Percentiles rank a stretch among this genome's conserved stretches.
Evolutionary conservation across 2,329 filamentous ascomycete genomes (phyloP).

Genomic region (Fusarium sp.): DNA sequence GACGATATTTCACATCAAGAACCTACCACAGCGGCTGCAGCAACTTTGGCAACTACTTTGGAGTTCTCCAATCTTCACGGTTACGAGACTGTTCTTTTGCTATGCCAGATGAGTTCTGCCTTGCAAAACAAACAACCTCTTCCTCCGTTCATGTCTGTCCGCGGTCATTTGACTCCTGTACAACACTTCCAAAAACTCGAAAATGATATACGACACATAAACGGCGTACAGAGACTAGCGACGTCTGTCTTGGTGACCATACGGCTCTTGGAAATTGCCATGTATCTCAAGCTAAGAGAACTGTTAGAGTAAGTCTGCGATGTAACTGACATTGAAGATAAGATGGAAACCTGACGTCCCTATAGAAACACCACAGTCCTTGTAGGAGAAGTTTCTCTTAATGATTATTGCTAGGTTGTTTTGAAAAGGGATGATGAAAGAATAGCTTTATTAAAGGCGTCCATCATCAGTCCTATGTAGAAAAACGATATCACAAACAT

Average conservation of each 20-base stretch:
- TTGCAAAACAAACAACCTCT: neutral
- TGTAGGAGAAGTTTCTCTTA: too few species aligned
- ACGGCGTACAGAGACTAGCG: neutral
- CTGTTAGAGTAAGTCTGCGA: neutral
- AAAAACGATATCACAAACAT: too few species aligned
- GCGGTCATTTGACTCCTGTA: neutral
- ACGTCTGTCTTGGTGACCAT: neutral
- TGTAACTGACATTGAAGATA: neutral
- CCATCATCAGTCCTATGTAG: too few species aligned
- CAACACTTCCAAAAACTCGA: neutral
- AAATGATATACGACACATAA: neutral
- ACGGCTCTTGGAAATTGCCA: neutral
- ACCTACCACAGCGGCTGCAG: neutral
- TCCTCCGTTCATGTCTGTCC: neutral
- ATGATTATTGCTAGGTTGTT: too few species aligned
- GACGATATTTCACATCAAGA: neutral
- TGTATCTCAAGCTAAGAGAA: neutral
- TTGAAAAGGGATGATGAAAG: neutral
- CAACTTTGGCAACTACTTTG: neutral
- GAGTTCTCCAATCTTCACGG: neutral
- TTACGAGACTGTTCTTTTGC: neutral
- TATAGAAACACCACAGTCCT: neutral
- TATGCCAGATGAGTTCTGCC: neutral
- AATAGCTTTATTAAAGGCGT: too few species aligned
- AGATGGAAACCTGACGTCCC: neutral